A percentile compares a stretch with the other conserved stretches of the same genome.
These are phyloP conservation scores for Neocallimastix lanati DNA, from an alignment of 192 early-diverging fungal genomes.

Conservation along the genomic window DNA sequence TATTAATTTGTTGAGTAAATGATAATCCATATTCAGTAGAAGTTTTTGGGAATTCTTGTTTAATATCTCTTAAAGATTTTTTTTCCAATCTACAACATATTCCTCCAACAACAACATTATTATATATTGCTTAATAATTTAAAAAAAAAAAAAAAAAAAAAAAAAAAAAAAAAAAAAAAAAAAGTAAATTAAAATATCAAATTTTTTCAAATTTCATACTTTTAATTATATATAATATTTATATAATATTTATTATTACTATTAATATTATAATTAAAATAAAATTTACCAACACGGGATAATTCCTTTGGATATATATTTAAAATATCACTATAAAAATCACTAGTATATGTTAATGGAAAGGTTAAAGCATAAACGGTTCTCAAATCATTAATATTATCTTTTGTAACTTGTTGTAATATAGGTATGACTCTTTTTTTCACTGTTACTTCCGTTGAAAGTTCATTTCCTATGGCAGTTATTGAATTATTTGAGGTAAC, in stretches of 20 bases:
- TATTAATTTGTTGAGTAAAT: neutral
- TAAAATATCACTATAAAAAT: neutral
- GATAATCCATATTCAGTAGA: neutral
- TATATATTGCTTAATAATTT: neutral
- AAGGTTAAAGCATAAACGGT: neutral
- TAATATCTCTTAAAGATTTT: neutral
- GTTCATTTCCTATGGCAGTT: no score
- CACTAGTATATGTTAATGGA: neutral
- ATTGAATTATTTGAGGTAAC: no score
- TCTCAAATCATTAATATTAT: neutral
- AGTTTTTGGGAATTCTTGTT: neutral
- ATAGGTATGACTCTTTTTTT: neutral
- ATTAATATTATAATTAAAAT: no score
- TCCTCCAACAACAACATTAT: neutral
- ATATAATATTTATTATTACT: no score
- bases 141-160: no score
- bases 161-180: no score
- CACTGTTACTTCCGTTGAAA: no score
- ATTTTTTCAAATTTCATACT: no score
- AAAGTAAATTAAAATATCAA: no score
- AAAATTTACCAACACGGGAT: neutral
- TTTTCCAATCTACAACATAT: neutral
- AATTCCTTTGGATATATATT: neutral
- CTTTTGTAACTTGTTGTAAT: neutral
- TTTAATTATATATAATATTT: no score